Evolutionary conservation across 768 basidiomycete genomes (phyloP).

Genomic region (Chalciporus pseudorubinellus): DNA sequence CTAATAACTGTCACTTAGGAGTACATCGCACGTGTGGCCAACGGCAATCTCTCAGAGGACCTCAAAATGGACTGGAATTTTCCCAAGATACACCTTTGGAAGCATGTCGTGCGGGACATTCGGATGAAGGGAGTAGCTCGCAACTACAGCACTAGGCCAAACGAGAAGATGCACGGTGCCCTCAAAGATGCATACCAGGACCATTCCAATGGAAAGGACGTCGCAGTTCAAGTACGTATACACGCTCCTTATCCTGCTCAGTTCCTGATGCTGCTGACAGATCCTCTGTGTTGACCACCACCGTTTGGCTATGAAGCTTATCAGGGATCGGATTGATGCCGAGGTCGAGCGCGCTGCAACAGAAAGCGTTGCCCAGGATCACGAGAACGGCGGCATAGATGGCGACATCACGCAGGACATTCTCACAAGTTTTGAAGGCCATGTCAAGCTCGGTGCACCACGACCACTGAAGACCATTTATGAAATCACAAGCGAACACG

Average conservation of each 20-base stretch:
- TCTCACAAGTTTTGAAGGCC: not conserved
- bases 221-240: not conserved
- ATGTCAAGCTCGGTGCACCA: not conserved
- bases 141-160: conserved; percentile 34
- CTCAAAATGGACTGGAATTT: conserved; percentile 35
- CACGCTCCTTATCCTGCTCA: not conserved
- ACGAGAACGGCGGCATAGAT: not conserved
- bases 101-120: conserved; percentile 35
- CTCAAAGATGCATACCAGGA: conserved; percentile 20
- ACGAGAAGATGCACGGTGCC: conserved; percentile 31
- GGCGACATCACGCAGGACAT: no score
- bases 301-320: not conserved
- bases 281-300: conserved; percentile 16
- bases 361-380: not conserved
- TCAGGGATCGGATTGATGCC: not conserved
- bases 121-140: conserved; percentile 27
- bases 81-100: conserved; percentile 35
- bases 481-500: not conserved
- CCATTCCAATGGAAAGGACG: not conserved
- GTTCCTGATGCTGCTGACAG: not conserved
- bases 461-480: not conserved
- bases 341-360: not conserved
- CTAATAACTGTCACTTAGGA: not conserved
- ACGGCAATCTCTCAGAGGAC: not conserved
- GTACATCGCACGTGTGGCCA: not conserved